Base-by-base conservation (phyloP, 495 filamentous ascomycete species). In the Neurospora sp. region DNA sequence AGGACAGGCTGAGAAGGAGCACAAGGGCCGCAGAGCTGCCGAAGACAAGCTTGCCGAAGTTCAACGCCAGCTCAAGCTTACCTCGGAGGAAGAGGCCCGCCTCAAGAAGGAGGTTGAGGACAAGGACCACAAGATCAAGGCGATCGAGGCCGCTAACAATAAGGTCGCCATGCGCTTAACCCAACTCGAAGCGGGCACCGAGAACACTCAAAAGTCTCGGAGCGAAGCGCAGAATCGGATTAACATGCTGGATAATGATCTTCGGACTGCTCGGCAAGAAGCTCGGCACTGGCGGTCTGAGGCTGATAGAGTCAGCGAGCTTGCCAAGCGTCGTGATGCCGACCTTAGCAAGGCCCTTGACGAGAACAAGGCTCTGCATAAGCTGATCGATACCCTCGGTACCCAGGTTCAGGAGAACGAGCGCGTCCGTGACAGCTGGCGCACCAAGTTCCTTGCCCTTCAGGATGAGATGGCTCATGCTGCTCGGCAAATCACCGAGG, bases 391-490 rank as follows among this genome's bases (percentile, higher is more conserved):
- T 74, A 88, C 87, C 6, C 84, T 95, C 73, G 87, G 88, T 74
- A 85, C 86, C 60, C 93, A 97, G 77, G 89, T 97, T 70, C 91
- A 97, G 82, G 95, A 98, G 81, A 93, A 91, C 80, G 89, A 93
- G 79, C 88, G 90, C 75, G 87, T 92, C 75, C 90, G 93, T 71
- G 92, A 94, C 76, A 88, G 85, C 77, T 91, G 97, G 84, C 89
- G 92, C 75, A 85, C 86, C 78, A 95, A 94, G 79, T 91, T 97
- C 77, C 89, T 94, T 76, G 87, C 86, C 71, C 83, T 98, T 69
- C 94, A 97, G 83, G 88, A 92, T 76, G 93, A 97, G 72, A 93
- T 98, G 91, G 87, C 89, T 12, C 85, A 83, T 71, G 90, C 92
- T n/a, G 90, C 91, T 72, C 86, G 87, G 60, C 91, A 96, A 71